A percentile compares a stretch with the other conserved stretches of the same genome.
Evolutionary conservation across 148 eudicot genomes (phyloP).

Genomic region (Cornus controversa): DNA sequence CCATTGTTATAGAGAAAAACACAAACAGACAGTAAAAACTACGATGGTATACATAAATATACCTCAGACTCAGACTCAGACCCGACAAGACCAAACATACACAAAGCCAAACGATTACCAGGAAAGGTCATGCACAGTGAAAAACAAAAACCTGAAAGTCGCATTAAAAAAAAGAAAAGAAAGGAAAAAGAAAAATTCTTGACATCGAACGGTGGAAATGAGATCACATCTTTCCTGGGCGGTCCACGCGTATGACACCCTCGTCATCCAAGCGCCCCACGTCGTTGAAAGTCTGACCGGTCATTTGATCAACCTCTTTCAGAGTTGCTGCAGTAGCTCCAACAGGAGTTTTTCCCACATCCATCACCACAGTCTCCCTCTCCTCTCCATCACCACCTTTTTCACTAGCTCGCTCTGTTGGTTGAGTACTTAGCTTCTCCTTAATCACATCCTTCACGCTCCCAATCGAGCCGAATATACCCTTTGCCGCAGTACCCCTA

Average conservation of each 20-base stretch:
- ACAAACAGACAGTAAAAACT: too few relatives aligned
- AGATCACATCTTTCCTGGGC: not conserved
- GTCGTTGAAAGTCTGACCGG: constrained; percentile 44
- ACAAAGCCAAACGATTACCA: too few relatives aligned
- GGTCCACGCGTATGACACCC: constrained; percentile 13
- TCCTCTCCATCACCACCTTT: not conserved
- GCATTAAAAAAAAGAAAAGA: not conserved
- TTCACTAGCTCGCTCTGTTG: constrained; percentile 19
- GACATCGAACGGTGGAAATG: not conserved
- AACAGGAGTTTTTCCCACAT: constrained; percentile 30
- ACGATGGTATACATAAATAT: too few relatives aligned
- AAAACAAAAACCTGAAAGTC: not conserved
- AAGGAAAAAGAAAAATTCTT: not conserved
- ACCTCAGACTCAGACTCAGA: too few relatives aligned
- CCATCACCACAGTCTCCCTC: constrained; percentile 25
- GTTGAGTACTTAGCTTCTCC: constrained; percentile 47
- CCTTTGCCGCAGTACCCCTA: constrained; percentile 41
- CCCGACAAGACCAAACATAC: too few relatives aligned
- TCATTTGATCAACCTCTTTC: constrained; percentile 40
- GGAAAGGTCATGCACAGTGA: too few relatives aligned
- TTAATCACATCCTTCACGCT: constrained; percentile 40
- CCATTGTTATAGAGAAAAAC: too few relatives aligned
- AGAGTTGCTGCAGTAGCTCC: constrained; percentile 31
- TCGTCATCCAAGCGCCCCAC: constrained; percentile 26
- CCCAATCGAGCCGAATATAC: constrained; percentile 39